A percentile compares a stretch with the other conserved stretches of the same genome.
These are phyloP conservation scores for Neophaeococcomyces mojaviensis DNA, from an alignment of 2,329 filamentous ascomycete genomes.

Conservation along the genomic window DNA sequence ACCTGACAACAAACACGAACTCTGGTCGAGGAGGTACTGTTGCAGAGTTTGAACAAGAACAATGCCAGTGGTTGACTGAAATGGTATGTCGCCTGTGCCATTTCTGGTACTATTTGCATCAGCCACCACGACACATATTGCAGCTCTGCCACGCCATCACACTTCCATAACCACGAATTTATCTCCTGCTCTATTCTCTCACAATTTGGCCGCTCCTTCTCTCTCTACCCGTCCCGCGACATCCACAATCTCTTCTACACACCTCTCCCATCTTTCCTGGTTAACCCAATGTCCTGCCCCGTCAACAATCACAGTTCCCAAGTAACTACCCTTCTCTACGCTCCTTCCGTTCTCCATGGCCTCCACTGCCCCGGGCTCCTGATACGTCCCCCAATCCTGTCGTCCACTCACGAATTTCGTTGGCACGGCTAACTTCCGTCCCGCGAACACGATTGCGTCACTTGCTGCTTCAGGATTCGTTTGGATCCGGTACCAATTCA, in stretches of 20 bases:
- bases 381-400: conserved; percentile 61
- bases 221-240: conserved; percentile 29
- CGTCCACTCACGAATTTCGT: conserved; percentile 55
- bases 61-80: too few relatives aligned
- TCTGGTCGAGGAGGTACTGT: too few relatives aligned
- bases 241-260: conserved; percentile 40
- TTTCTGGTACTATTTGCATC: too few relatives aligned
- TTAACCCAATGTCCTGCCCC: conserved; percentile 64
- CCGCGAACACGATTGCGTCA: conserved; percentile 54
- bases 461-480: conserved; percentile 43
- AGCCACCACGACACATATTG: too few relatives aligned
- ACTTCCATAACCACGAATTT: too few relatives aligned
- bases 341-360: conserved; percentile 46
- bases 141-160: too few relatives aligned
- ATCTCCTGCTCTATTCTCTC: too few relatives aligned
- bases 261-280: conserved; percentile 54
- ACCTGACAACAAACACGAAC: too few relatives aligned
- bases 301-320: conserved; percentile 46
- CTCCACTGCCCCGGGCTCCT: conserved; percentile 58
- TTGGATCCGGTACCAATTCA: conserved; percentile 61
- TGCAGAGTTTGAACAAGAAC: too few relatives aligned
- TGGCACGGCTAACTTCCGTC: conserved; percentile 54
- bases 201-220: background rate
- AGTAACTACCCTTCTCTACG: conserved; percentile 48
- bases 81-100: too few relatives aligned